Base-by-base conservation (phyloP, 2,329 filamentous ascomycete species). In the Cladosporium colombiae region DNA sequence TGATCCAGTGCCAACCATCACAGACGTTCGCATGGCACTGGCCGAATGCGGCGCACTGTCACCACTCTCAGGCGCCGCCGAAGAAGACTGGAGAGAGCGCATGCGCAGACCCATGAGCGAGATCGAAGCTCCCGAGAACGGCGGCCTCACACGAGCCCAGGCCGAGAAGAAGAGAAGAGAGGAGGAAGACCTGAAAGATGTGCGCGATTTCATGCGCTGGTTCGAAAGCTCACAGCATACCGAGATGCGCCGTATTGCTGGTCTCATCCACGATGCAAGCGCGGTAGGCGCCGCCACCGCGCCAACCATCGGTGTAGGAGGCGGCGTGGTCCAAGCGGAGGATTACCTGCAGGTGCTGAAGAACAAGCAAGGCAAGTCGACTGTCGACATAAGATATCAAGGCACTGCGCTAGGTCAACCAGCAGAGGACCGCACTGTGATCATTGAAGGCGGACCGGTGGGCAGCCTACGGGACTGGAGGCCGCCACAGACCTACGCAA, bases 301-400 rank as follows among this genome's bases (percentile, higher is more conserved):
- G 31, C 61, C 61, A 8, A 80, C 68, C n/a, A 70, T 75, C 18
- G 76, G 73, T 11, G 74, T 74, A 73, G 66, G 81, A 77, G 71
- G 76, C 1, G 70, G 76, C 65, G 75, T 72, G 73, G 73, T 73
- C 65, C 70, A 80, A 67, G 78, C 78, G 72, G 81, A 83, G 69
- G 82, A 83, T 67, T 83, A 82, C 67, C 67, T 84, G 61, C 81
- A 78, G 23, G 77, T 88, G 5, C 81, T 98, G 50, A 97, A 96
- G 79, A 95, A 93, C 80, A 97, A 96, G 75, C 91, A 96, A 77
- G 93, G 89, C 80, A 96, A 95, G 72, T 91, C 90, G 27, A 70
- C 68, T 11, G 92, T 96, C 73, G 93, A 96, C 74, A 89, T 89
- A 11, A 89, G 94, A 73, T 96, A 92, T 77, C 87, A 90, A 70